Percentiles rank a stretch among this genome's conserved stretches.
Evolutionary conservation across 352 stramenopile genomes (phyloP).

Genomic region (Blastocystis sp.): DNA sequence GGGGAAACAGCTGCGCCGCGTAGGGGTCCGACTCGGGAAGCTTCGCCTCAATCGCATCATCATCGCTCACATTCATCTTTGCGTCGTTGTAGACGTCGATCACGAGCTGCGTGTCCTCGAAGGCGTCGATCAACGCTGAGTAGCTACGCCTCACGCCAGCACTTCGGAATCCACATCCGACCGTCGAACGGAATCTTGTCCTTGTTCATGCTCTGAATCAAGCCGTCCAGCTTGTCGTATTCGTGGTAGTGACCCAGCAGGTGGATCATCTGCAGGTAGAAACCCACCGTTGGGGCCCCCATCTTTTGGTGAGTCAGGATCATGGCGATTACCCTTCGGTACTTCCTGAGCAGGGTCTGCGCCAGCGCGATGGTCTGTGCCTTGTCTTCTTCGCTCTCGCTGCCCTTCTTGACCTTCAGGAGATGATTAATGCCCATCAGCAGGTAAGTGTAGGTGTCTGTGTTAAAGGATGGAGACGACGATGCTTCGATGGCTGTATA

Average conservation of each 20-base stretch:
- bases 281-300: constrained; percentile 10
- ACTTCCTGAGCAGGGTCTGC: constrained; percentile 21
- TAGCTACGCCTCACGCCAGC: not conserved
- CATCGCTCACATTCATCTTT: constrained; percentile 18
- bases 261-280: constrained; percentile 56
- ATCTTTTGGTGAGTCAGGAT: not conserved
- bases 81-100: constrained; percentile 64
- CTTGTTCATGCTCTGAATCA: constrained; percentile 63
- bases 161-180: constrained; percentile 18
- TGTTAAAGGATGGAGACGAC: not conserved
- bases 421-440: constrained; percentile 45
- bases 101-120: constrained; percentile 59
- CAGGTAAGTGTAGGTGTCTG: constrained; percentile 52
- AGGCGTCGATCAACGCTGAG: constrained; percentile 48
- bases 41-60: not conserved
- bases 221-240: constrained; percentile 51
- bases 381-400: not conserved
- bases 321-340: constrained; percentile 8
- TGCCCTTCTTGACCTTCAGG: not conserved
- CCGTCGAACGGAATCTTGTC: constrained; percentile 58
- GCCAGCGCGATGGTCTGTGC: constrained; percentile 49
- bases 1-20: constrained; percentile 33
- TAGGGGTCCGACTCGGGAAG: constrained; percentile 36
- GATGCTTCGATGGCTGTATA: constrained; percentile 10
- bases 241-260: constrained; percentile 50